Base-by-base conservation (phyloP, 805 yeast genomes). In the Yamadazyma nakazawae region DNA sequence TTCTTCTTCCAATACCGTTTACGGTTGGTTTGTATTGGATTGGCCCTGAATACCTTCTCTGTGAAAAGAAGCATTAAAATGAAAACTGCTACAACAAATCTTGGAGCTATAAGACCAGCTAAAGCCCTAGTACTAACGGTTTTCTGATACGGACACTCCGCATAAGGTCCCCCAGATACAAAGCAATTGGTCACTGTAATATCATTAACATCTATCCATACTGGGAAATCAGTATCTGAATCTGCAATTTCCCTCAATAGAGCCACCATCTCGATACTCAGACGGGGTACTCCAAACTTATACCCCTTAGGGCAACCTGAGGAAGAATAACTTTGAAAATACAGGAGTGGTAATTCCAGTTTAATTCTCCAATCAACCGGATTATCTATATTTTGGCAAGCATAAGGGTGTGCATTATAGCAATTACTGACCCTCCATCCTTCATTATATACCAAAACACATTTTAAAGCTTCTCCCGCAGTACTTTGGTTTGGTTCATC, bases 141-240 rank as follows among this genome's bases (percentile, higher is more conserved):
- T 39, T 69, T 70, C 47, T 78, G 79, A 60, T 90, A 90, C 0
- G 97, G 97, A 60, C 98, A 91, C 28, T 67, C 59, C 0, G 92
- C 84, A 50, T 79, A 73, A 0, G 88, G 80, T 0, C 96, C 96
- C 1, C 96, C 96, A 11, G 78, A 63, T 4, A 90, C 90, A 91
- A 94, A 92, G 59, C 98, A 91, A 45, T 81, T 78, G 2, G 75
- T 66, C 17, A 82, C 81, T 0, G 88, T 78, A 18, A 92, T 74
- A 14, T 91, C 88, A 60, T 92, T 91, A 52, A 89, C 55, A 64
- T 88, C 89, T 3, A 89, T 78, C 97, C 97, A 91, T 0, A 81
- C 68, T 0, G 79, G 78, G 12, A 54, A 63, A 13, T 50, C 54
- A 2, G 57, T 50, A 13, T 64, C 60, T 2, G 55, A 31, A 40